phyloP scores from a whole-genome alignment of 176 grass and related monocot genomes.

The Musa schizocarpa region DNA sequence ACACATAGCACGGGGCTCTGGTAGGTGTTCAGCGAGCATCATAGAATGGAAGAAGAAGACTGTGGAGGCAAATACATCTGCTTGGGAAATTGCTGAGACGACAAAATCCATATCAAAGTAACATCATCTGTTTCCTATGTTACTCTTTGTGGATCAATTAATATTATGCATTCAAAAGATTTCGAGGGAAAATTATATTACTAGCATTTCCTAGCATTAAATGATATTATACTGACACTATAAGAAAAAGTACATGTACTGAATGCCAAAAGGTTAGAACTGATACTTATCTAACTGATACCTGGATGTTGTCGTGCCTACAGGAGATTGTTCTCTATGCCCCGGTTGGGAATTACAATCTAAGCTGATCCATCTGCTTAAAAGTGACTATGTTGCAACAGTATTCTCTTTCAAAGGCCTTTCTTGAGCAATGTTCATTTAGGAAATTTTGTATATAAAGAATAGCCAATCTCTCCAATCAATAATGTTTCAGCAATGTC shows the following conservation, averaged over 20 bases:
- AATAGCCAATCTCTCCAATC: background rate
- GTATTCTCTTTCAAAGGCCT: background rate
- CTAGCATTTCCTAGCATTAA: background rate
- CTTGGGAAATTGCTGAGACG: constrained; percentile 52
- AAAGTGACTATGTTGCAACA: background rate
- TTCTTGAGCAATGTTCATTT: background rate
- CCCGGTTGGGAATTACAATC: too few relatives aligned
- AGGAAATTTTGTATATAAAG: background rate
- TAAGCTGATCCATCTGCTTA: background rate
- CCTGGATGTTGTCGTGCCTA: background rate
- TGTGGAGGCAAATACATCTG: constrained; percentile 43
- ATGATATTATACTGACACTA: too few relatives aligned
- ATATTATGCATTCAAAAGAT: background rate
- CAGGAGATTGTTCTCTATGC: too few relatives aligned
- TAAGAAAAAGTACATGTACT: too few relatives aligned
- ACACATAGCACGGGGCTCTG: constrained; percentile 37
- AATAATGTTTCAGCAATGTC: background rate
- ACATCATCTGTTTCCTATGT: constrained; percentile 9
- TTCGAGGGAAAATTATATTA: background rate
- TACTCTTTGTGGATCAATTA: background rate
- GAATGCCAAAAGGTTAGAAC: background rate
- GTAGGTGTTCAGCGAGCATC: constrained; percentile 50
- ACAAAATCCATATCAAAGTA: constrained; percentile 63
- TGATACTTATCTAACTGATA: background rate
- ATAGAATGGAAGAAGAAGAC: constrained; percentile 72